These are phyloP conservation scores for Panicum virgatum DNA, from an alignment of 202 grass and related monocot genomes.

Conservation along the genomic window DNA sequence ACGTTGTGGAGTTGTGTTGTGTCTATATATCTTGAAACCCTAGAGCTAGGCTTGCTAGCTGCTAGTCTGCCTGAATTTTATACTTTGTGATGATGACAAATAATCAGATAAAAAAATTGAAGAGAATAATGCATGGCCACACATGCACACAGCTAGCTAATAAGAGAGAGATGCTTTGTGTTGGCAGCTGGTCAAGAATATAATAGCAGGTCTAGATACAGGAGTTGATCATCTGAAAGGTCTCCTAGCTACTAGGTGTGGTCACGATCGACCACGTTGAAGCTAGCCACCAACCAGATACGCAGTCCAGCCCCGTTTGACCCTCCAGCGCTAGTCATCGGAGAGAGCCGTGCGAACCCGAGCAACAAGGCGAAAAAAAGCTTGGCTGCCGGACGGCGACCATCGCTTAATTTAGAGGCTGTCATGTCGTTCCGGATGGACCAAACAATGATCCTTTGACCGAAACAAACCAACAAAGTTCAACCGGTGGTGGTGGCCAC, in stretches of 20 bases:
- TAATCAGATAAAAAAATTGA: neutral
- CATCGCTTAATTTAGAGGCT: constrained; percentile 15
- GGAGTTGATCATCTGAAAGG: neutral
- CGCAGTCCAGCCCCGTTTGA: constrained; percentile 38
- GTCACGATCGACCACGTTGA: constrained; percentile 38
- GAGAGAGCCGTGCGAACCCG: constrained; percentile 43
- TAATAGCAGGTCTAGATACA: neutral
- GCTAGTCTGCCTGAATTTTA: neutral
- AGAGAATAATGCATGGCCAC: neutral
- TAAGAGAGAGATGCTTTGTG: neutral
- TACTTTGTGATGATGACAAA: neutral
- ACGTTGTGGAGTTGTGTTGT: too few species aligned
- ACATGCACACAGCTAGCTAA: neutral
- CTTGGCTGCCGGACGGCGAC: neutral
- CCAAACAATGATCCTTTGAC: constrained; percentile 37
- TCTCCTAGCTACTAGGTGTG: neutral
- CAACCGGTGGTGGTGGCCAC: neutral
- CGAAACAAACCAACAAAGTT: neutral
- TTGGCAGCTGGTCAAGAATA: neutral
- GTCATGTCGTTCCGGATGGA: constrained; percentile 4
- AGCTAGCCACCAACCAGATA: constrained; percentile 38
- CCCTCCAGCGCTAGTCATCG: constrained; percentile 28
- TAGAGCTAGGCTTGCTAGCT: neutral
- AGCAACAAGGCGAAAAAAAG: constrained; percentile 6
- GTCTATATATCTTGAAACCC: neutral